Base-by-base conservation (phyloP, 139 green algal genomes). In the Chlorella sp. region DNA sequence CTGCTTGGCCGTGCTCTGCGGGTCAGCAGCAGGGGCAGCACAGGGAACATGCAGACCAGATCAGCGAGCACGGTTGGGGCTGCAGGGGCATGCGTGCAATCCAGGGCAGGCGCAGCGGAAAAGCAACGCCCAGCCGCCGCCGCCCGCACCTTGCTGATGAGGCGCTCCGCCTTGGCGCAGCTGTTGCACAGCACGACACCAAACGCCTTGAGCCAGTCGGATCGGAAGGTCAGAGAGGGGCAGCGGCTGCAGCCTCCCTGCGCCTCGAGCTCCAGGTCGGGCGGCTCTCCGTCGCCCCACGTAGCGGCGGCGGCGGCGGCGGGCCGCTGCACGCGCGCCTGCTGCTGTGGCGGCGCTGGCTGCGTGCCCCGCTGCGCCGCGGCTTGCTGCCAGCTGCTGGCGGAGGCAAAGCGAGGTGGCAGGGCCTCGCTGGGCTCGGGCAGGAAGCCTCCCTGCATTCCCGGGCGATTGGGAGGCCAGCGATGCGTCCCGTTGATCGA, bases 81-180 rank as follows among this genome's bases (percentile, higher is more conserved):
- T 19, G 56, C 56, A 28, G 20, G 8, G 56, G 3, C 16, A 28
- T 14, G 56, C 56, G 13, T 65, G 56, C 56, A 65, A 6, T 3
- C 3, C 13, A 6, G 56, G 3, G 28, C 62, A 6, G 30, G 4
- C 36, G 36, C 68, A 32, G 9, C n/a, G 14, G 17, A 48, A 41
- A 80, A 34, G 56, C 38, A 17, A 54, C 54, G 28, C 56, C 32
- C 24, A 1, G n/a, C 64, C 26, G 9, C 4, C 34, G 46, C 69
- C 38, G 48, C 70, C 14, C 51, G 46, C 44, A 90, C 90, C 88
- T 95, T 95, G 56, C 84, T 87, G 26, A 95, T 90, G 8, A 95
- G 81, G 7, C 83, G 76, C 69, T 95, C 88, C 32, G 86, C 54
- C 5, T 70, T 74, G 69, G 90, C 90, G 82, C 92, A 95, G 1